Base-by-base conservation (phyloP, 805 yeast species). In the Cyberlindnera maritima region DNA sequence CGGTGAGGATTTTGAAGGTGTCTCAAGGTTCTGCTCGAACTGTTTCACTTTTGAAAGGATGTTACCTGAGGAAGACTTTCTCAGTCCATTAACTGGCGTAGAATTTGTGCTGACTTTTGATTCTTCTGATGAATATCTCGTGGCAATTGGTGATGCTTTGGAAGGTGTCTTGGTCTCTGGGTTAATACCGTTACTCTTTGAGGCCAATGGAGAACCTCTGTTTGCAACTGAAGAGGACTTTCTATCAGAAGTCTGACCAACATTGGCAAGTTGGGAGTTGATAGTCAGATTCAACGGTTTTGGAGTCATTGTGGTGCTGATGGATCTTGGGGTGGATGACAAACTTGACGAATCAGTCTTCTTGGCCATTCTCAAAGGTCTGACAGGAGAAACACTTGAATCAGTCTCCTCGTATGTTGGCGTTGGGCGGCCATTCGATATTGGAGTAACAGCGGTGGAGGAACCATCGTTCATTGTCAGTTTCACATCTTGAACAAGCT, bases 301-400 rank as follows among this genome's bases (percentile, higher is more conserved):
- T 53, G 52, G 48, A 32, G 58, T 47, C 15, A 28, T 20, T 13
- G 50, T 46, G 11, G 51, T 47, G 35, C 49, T 52, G 13, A 49
- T 48, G 14, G 54, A 42, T 44, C 49, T 44, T 43, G 50, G 47
- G 1, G 44, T 47, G 7, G 48, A 19, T 6, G 29, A 29, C 8
- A 33, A 23, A 21, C 23, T 18, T 15, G 52, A 19, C 33, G 39
- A 47, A 13, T 63, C 68, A 51, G 75, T 64, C 57, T 77, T 81
- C 59, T 79, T 82, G 0, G 87, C 76, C 68, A 85, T 82, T 63
- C 80, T 80, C 57, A 85, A 68, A 0, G 91, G 91, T 62, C 86
- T 77, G 1, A 81, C 88, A 1, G 79, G 81, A 6, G 80, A 69
- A 39, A 60, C 61, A 20, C 50, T 55, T 2, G 36, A 28, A 14